A percentile compares a stretch with the other conserved stretches of the same genome.
Evolutionary conservation across 2,329 filamentous ascomycete genomes (phyloP).

Genomic region (Apiospora aurea): DNA sequence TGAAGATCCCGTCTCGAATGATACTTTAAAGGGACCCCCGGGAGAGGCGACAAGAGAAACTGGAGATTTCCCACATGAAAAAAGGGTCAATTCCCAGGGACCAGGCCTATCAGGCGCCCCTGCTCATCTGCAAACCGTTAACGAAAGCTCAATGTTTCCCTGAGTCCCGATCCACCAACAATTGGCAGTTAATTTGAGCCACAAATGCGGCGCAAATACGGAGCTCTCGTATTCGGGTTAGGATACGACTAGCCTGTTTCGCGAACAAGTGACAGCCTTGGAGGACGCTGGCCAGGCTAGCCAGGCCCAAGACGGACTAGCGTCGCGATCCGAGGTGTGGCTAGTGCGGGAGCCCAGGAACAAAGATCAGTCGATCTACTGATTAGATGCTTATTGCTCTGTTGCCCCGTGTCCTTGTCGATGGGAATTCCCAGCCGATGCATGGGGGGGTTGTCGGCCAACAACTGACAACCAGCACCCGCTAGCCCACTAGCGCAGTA

Average conservation of each 20-base stretch:
- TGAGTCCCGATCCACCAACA: slow-evolving; percentile 13
- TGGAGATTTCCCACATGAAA: slow-evolving; percentile 21
- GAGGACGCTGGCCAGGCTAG: no score
- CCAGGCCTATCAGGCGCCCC: slow-evolving; percentile 7
- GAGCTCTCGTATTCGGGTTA: slow-evolving; percentile 20
- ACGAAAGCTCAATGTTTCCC: slow-evolving; percentile 14
- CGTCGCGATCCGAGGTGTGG: neutral
- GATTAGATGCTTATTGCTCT: neutral
- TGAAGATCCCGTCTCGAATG: slow-evolving; percentile 23
- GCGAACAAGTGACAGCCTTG: neutral
- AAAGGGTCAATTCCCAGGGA: slow-evolving; percentile 21
- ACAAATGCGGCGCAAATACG: slow-evolving; percentile 11
- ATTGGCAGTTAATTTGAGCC: slow-evolving; percentile 16
- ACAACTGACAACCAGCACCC: neutral
- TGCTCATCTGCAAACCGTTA: slow-evolving; percentile 13
- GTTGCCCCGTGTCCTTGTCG: neutral
- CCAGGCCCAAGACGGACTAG: neutral
- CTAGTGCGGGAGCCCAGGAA: slow-evolving; percentile 2
- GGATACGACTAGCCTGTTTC: neutral
- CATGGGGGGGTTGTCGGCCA: neutral
- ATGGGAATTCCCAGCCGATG: neutral
- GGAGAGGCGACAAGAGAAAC: slow-evolving; percentile 20
- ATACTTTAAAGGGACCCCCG: slow-evolving; percentile 14
- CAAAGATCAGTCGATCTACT: slow-evolving; percentile 19
- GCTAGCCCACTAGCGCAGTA: neutral